Evolutionary conservation across 257 asterid species (phyloP).

Genomic region (Thymus mandschuricus): DNA sequence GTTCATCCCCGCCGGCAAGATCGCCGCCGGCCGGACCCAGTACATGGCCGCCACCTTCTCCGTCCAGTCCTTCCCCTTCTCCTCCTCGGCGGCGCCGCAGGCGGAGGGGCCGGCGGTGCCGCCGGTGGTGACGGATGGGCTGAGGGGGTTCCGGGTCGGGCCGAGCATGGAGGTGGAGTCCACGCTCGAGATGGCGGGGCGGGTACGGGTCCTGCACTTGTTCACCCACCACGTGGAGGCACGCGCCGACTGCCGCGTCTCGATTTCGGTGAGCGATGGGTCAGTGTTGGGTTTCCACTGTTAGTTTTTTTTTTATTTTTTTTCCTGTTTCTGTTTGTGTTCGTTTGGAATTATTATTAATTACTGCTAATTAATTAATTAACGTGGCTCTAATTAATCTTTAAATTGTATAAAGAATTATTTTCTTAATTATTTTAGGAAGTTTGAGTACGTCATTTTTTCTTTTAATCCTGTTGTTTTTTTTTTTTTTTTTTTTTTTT

Average conservation of each 20-base stretch:
- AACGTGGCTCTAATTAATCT: background rate
- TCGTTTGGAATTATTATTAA: too few relatives aligned
- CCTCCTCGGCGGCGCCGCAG: conserved; percentile 20
- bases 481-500: background rate
- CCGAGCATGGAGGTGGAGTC: conserved; percentile 82
- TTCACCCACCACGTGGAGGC: conserved; percentile 72
- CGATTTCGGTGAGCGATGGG: conserved; percentile 71
- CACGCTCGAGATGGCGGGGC: conserved; percentile 75
- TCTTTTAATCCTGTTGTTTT: background rate
- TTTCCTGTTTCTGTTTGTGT: background rate
- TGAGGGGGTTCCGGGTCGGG: conserved; percentile 60
- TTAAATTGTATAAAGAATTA: background rate
- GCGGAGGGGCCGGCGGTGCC: conserved; percentile 42
- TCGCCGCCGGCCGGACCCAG: conserved; percentile 61
- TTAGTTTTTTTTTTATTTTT: conserved; percentile 18
- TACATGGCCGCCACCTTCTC: conserved; percentile 83
- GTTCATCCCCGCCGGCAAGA: conserved; percentile 89
- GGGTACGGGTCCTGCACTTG: conserved; percentile 69
- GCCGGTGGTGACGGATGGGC: conserved; percentile 59
- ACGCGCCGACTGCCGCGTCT: conserved; percentile 66
- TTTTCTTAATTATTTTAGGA: background rate
- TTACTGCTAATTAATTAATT: background rate
- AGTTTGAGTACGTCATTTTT: background rate
- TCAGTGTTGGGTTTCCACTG: conserved; percentile 82
- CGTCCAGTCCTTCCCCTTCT: conserved; percentile 66